A percentile compares a stretch with the other conserved stretches of the same genome.
Conservation (phyloP, 2,329 filamentous ascomycete genomes). For the Aspergillus uvarum region DNA sequence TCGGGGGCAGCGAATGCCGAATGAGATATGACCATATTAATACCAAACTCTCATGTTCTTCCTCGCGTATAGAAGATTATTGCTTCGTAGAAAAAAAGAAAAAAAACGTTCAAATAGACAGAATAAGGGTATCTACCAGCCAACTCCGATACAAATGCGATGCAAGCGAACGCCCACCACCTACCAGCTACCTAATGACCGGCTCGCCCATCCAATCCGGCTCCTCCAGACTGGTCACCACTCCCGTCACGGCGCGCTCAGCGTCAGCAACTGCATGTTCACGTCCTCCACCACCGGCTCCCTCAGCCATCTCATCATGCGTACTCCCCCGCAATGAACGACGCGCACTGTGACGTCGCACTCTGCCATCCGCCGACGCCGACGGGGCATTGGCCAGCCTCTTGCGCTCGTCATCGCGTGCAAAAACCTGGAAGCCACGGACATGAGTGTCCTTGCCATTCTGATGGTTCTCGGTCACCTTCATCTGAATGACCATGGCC, state of each 20-base stretch:
- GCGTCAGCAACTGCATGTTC: neutral
- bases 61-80: too few relatives aligned
- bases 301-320: constrained; percentile 23
- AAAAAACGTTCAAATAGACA: neutral
- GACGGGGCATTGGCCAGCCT: constrained; percentile 33
- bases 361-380: constrained; percentile 34
- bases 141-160: constrained; percentile 5
- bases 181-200: constrained; percentile 41
- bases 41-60: constrained; percentile 2
- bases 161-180: constrained; percentile 11
- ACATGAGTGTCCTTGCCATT: constrained; percentile 99
- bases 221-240: constrained; percentile 39
- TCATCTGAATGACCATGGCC: constrained; percentile 85
- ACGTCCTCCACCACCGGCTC: constrained; percentile 26
- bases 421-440: constrained; percentile 84
- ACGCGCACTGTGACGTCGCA: constrained; percentile 29
- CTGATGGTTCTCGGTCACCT: constrained; percentile 94
- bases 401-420: constrained; percentile 45
- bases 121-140: constrained; percentile 10
- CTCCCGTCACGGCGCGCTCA: constrained; percentile 11
- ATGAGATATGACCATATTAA: constrained; percentile 4
- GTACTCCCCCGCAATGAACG: constrained; percentile 30
- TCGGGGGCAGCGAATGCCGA: neutral
- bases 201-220: constrained; percentile 53
- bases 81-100: too few relatives aligned